Base-by-base conservation (phyloP, 495 filamentous ascomycete genomes). In the Hypoxylon cercidicola region DNA sequence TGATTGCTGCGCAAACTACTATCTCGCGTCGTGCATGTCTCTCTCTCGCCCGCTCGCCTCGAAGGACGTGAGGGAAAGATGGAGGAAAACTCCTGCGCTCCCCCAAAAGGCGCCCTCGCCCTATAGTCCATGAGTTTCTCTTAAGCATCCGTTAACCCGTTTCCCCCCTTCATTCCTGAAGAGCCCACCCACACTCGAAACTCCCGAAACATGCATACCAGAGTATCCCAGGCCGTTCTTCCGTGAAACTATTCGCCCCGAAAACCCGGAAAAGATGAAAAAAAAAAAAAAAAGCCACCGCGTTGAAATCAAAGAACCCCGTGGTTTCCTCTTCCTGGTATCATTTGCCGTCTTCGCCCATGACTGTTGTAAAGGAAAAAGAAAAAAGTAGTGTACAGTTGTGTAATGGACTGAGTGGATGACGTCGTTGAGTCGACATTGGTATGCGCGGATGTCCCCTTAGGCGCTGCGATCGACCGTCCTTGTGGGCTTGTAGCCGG, bases 401-500 rank as follows among this genome's bases (percentile, higher is more conserved):
- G 21, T 62, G 45, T 15, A n/a, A 44, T 20, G 51, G 48, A 32
- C 9, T 40, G 50, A 55, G 49, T 54, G 54, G 53, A 41, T 50
- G 19, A 37, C 34, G 23, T 25, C 9, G 30, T 32, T 32, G 30
- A 32, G 9, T 32, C 30, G 7, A 20, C 23, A 7, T n/a, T 18
- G 8, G 1, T 15, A 0, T 23, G 16, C 11, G 16, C 19, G 25
- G 0, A 16, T 54, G 12, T n/a, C 1, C 30, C 35, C 19, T 68
- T 62, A 74, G 19, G 69, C 72, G 16, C 50, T 60, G 47, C 78
- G 72, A 47, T 81, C 79, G 13, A 78, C 74, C 28, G 88, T 84
- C 70, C 81, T 83, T 59, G 81, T 79, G 37, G 93, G 80, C 75
- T 90, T 83, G 73, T 92, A 97, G 55, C 91, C 80, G 4, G 89